phyloP scores from a whole-genome alignment of 805 yeast species.

The Wickerhamiella sergipiensis region DNA sequence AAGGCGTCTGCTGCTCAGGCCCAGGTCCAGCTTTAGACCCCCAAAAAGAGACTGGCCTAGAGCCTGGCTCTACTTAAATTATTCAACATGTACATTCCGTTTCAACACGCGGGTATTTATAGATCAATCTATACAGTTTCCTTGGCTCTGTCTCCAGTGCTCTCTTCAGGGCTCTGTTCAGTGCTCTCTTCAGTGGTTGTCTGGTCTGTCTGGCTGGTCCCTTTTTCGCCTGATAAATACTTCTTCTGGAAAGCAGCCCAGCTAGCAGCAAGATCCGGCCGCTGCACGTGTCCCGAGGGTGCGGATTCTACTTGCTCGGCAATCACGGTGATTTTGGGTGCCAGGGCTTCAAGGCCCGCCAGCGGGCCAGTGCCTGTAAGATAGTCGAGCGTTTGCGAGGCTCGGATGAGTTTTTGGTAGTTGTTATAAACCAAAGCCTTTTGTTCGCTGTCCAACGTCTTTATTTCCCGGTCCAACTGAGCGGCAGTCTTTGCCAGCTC shows the following conservation, averaged over 20 bases:
- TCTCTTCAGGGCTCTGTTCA: too few species aligned
- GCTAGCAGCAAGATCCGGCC: background rate
- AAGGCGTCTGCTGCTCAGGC: background rate
- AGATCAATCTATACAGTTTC: background rate
- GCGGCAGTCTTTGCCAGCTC: constrained; percentile 18
- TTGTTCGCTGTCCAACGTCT: constrained; percentile 25
- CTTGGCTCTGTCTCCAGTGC: background rate
- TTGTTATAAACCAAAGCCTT: constrained; percentile 28
- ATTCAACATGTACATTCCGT: constrained; percentile 10
- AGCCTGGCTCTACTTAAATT: background rate
- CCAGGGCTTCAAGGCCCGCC: constrained; percentile 9
- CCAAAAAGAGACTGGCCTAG: too few species aligned
- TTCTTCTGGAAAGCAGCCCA: background rate
- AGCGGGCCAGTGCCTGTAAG: constrained; percentile 17
- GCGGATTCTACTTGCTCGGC: constrained; percentile 3
- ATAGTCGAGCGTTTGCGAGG: constrained; percentile 22
- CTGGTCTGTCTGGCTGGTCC: too few species aligned
- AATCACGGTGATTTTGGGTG: constrained; percentile 5
- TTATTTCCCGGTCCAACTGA: constrained; percentile 19
- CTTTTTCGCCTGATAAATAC: too few species aligned
- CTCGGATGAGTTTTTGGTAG: constrained; percentile 25
- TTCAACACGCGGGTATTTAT: constrained; percentile 9
- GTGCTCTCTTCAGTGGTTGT: too few species aligned
- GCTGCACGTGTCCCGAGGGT: background rate
- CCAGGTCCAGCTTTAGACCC: too few species aligned